Conservation (phyloP, 768 basidiomycete genomes). For the Tephrocybe sp. region DNA sequence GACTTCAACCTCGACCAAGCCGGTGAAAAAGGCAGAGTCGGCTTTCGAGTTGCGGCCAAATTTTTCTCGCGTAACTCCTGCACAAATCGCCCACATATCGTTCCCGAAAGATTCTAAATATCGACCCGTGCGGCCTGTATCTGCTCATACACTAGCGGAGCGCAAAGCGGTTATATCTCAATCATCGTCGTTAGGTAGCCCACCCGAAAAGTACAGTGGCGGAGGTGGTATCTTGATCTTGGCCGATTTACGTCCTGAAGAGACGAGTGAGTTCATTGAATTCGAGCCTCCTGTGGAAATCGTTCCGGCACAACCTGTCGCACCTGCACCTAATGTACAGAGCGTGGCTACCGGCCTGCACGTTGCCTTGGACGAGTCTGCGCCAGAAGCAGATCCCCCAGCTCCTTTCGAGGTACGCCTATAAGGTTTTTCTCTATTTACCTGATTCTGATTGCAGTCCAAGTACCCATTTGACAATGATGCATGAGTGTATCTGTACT, state of each 20-base stretch:
- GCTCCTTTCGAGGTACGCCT: conserved; percentile 77
- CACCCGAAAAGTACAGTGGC: conserved; percentile 63
- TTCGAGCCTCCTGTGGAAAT: conserved; percentile 37
- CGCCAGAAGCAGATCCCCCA: conserved; percentile 74
- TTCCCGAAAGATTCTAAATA: conserved; percentile 82
- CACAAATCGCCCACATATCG: conserved; percentile 79
- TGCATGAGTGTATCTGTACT: conserved; percentile 32
- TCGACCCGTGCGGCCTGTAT: conserved; percentile 83
- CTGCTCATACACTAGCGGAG: conserved; percentile 40
- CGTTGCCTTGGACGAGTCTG: conserved; percentile 67
- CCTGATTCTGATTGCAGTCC: conserved; percentile 13
- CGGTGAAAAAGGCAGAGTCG: conserved; percentile 71
- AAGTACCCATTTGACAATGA: conserved; percentile 80
- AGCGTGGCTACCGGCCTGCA: conserved; percentile 43
- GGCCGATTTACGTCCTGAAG: conserved; percentile 66
- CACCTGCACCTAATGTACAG: conserved; percentile 27
- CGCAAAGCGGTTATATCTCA: conserved; percentile 29
- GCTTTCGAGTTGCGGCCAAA: conserved; percentile 75
- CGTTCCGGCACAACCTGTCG: conserved; percentile 24
- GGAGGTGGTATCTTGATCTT: conserved; percentile 90
- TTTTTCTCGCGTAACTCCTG: conserved; percentile 89
- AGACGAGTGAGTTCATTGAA: conserved; percentile 73
- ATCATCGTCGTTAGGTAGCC: conserved; percentile 24
- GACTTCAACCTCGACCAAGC: conserved; percentile 35
- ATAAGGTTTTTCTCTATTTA: neutral